A percentile compares a stretch with the other conserved stretches of the same genome.
These are phyloP conservation scores for Phanerochaete carnosa DNA, from an alignment of 768 basidiomycete species.

Conservation along the genomic window DNA sequence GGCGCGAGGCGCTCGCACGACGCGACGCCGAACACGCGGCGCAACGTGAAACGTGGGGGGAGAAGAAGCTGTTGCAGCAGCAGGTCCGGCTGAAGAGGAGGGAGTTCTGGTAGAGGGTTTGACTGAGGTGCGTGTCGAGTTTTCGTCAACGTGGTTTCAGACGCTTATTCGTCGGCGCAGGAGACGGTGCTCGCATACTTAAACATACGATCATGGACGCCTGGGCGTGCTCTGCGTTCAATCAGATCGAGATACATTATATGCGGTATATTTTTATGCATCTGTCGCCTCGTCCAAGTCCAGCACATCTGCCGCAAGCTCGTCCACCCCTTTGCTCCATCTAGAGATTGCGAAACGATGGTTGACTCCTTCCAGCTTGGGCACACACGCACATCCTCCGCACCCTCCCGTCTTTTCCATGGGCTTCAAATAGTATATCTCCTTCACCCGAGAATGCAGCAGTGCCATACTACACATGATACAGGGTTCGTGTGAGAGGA, in stretches of 20 bases:
- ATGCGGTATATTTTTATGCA: slow-evolving; percentile 20
- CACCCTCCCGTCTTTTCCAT: slow-evolving; percentile 85
- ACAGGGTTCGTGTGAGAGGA: slow-evolving; percentile 95
- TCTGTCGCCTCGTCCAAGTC: slow-evolving; percentile 26
- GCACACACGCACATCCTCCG: slow-evolving; percentile 72
- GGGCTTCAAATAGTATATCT: slow-evolving; percentile 71
- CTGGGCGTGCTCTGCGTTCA: neutral
- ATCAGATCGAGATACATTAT: slow-evolving; percentile 1
- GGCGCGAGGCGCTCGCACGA: slow-evolving; percentile 38
- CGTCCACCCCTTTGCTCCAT: slow-evolving; percentile 46
- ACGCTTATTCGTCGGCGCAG: neutral
- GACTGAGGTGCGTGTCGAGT: neutral
- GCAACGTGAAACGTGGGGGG: slow-evolving; percentile 62
- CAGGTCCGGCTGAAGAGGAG: slow-evolving; percentile 68
- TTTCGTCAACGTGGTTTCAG: neutral
- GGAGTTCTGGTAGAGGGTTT: slow-evolving; percentile 60
- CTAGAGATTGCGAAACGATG: slow-evolving; percentile 76
- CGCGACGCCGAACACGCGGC: slow-evolving; percentile 47
- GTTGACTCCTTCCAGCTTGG: slow-evolving; percentile 82
- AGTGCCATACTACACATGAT: slow-evolving; percentile 98
- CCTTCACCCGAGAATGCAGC: slow-evolving; percentile 89
- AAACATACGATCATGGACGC: too few species aligned
- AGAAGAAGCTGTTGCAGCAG: slow-evolving; percentile 56
- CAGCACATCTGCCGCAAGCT: slow-evolving; percentile 10
- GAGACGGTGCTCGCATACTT: too few species aligned